Evolutionary conservation across 169 alveolate species (phyloP).

Genomic region (Eimeria acervulina): DNA sequence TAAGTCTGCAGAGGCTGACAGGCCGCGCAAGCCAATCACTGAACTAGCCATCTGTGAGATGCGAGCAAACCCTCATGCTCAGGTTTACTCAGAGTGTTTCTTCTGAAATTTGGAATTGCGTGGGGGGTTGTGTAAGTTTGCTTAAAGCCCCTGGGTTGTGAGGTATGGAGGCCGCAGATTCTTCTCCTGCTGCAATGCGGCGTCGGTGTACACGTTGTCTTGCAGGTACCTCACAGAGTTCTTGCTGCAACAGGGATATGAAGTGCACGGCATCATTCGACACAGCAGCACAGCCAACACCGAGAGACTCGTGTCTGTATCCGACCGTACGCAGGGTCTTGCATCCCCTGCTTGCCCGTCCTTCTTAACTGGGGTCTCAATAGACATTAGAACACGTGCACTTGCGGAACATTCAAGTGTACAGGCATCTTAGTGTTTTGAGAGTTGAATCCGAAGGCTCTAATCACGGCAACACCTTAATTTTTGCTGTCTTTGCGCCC

Average conservation of each 20-base stretch:
- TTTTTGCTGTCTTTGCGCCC: background rate
- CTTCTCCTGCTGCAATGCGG: background rate
- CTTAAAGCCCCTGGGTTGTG: background rate
- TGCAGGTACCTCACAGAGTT: constrained; percentile 90
- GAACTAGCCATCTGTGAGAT: background rate
- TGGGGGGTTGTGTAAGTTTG: background rate
- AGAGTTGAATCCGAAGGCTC: background rate
- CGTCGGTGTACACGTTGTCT: background rate
- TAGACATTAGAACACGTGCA: background rate
- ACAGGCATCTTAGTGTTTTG: background rate
- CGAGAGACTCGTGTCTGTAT: constrained; percentile 87
- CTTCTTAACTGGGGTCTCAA: background rate
- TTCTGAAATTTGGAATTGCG: background rate
- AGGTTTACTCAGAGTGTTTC: background rate
- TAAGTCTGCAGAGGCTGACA: background rate
- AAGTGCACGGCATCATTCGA: constrained; percentile 91
- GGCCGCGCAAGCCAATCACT: background rate
- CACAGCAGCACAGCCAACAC: constrained; percentile 90
- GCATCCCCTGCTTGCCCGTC: background rate
- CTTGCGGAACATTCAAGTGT: background rate
- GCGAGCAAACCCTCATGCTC: background rate
- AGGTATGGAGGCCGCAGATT: background rate
- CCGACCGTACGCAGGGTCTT: constrained; percentile 82
- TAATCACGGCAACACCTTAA: background rate
- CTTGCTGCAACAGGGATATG: constrained; percentile 89